Percentiles rank a stretch among this genome's conserved stretches.
These are phyloP conservation scores for Tylopilus plumbeoviolaceoides DNA, from an alignment of 768 basidiomycete genomes.

Conservation along the genomic window DNA sequence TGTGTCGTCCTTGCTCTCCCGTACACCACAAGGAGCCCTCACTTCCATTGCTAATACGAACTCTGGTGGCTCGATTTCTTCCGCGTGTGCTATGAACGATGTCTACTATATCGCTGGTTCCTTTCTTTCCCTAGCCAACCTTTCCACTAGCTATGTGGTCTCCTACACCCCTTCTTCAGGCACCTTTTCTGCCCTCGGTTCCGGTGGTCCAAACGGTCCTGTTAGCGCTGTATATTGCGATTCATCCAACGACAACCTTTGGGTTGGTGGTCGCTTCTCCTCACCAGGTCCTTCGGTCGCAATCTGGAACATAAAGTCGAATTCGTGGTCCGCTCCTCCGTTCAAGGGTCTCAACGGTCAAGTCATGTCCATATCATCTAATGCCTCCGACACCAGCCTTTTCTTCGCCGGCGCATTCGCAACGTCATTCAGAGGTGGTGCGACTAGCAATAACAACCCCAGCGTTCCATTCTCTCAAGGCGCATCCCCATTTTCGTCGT, in stretches of 20 bases:
- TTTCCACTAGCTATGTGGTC: conserved; percentile 65
- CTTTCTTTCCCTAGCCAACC: conserved; percentile 68
- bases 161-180: conserved; percentile 62
- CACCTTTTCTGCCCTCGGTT: conserved; percentile 59
- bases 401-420: conserved; percentile 90
- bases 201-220: conserved; percentile 67
- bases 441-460: conserved; percentile 63
- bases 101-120: conserved; percentile 79
- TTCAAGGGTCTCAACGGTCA: conserved; percentile 74
- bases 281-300: conserved; percentile 67
- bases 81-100: conserved; percentile 67
- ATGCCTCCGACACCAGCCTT: conserved; percentile 65
- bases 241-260: conserved; percentile 54
- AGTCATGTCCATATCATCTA: conserved; percentile 74
- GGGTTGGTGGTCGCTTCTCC: conserved; percentile 76
- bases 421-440: conserved; percentile 60
- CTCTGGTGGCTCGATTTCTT: conserved; percentile 67
- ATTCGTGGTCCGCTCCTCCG: conserved; percentile 71
- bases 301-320: conserved; percentile 59
- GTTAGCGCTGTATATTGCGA: conserved; percentile 82
- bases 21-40: conserved; percentile 61
- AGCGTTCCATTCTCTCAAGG: conserved; percentile 80
- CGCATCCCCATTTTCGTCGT: conserved; percentile 84
- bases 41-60: conserved; percentile 73
- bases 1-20: conserved; percentile 67